These are phyloP conservation scores for Globisporangium sylvaticum DNA, from an alignment of 352 stramenopile genomes.

Conservation along the genomic window DNA sequence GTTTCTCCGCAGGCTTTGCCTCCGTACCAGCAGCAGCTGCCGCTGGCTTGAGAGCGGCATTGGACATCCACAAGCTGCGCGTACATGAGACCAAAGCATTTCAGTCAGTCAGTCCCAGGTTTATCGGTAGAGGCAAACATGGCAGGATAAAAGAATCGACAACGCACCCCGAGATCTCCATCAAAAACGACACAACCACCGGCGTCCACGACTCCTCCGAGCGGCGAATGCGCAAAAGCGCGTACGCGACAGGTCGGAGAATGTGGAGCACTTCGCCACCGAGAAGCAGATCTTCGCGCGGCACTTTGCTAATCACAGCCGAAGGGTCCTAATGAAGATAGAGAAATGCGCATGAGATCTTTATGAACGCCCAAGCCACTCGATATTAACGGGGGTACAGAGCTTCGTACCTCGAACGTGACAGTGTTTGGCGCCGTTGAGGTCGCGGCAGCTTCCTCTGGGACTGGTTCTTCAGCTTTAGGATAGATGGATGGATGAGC, in stretches of 20 bases:
- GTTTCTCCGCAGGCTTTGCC: constrained; percentile 21
- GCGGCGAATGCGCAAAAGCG: constrained; percentile 54
- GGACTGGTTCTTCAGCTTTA: constrained; percentile 20
- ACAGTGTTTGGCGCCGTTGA: constrained; percentile 32
- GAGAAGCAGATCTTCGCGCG: constrained; percentile 47
- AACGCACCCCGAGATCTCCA: constrained; percentile 57
- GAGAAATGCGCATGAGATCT: background rate
- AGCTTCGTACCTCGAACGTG: constrained; percentile 41
- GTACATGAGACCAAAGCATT: background rate
- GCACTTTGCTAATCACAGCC: constrained; percentile 27
- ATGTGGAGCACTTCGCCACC: constrained; percentile 75
- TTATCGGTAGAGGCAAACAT: background rate
- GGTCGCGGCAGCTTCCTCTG: constrained; percentile 19
- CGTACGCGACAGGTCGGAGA: constrained; percentile 68
- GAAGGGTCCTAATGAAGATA: constrained; percentile 33
- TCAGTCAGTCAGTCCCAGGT: constrained; percentile 5
- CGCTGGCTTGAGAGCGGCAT: constrained; percentile 40
- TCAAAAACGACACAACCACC: constrained; percentile 45
- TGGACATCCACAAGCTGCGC: constrained; percentile 49
- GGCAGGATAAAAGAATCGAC: background rate
- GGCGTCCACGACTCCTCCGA: constrained; percentile 59
- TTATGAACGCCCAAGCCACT: background rate
- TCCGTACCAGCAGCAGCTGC: background rate
- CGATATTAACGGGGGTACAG: background rate
- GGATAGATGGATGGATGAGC: background rate